Percentiles rank a stretch among this genome's conserved stretches.
Conservation (phyloP, 2,329 filamentous ascomycete species). For the Westerdykella ornata region DNA sequence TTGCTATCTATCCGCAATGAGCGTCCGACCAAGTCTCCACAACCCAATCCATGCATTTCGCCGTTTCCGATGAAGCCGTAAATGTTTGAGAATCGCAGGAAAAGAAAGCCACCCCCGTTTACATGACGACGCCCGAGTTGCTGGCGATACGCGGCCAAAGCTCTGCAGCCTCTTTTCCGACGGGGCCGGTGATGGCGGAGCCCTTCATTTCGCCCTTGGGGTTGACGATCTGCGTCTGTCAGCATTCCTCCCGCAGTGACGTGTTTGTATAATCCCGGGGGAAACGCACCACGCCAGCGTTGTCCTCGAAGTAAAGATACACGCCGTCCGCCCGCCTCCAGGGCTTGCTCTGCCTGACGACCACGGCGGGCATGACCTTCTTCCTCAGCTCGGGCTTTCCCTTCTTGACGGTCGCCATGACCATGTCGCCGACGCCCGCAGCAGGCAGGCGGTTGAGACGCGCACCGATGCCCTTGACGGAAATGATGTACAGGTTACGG, state of each 20-base stretch:
- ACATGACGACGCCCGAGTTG: constrained; percentile 99
- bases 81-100: constrained; percentile 35
- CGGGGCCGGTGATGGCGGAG: constrained; percentile 96
- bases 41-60: constrained; percentile 38
- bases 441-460: constrained; percentile 96
- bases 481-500: constrained; percentile 99
- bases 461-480: constrained; percentile 97
- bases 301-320: constrained; percentile 99
- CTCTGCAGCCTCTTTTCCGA: constrained; percentile 99
- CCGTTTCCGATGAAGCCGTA: constrained; percentile 35
- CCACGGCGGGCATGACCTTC: constrained; percentile 99
- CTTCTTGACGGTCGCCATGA: constrained; percentile 99
- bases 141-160: constrained; percentile 99
- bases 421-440: constrained; percentile 98
- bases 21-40: constrained; percentile 29
- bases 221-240: constrained; percentile 77
- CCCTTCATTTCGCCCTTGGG: constrained; percentile 99
- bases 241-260: constrained; percentile 5
- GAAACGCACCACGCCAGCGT: constrained; percentile 87
- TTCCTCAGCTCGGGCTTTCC: constrained; percentile 99
- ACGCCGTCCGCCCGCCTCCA: constrained; percentile 98
- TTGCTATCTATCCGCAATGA: constrained; percentile 34
- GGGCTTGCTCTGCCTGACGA: constrained; percentile 98
- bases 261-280: not conserved
- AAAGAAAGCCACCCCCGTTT: constrained; percentile 45